Percentiles rank a stretch among this genome's conserved stretches.
Evolutionary conservation across 2,329 filamentous ascomycete genomes (phyloP).

Genomic region (Fusarium cicatricum): DNA sequence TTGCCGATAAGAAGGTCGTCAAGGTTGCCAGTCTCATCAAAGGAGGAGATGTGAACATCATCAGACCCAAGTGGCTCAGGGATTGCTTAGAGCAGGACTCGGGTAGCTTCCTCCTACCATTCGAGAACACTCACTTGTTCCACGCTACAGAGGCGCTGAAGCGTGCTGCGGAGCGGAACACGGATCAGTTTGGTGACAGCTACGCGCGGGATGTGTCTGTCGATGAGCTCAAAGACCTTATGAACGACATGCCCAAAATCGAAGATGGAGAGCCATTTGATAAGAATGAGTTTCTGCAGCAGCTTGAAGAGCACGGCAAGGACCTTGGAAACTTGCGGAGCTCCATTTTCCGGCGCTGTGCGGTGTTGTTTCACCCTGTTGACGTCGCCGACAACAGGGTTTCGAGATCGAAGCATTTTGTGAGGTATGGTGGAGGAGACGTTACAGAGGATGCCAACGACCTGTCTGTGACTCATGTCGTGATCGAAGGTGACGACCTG

Average conservation of each 20-base stretch:
- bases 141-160: constrained; percentile 67
- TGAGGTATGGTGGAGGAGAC: constrained; percentile 74
- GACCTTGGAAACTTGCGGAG: constrained; percentile 58
- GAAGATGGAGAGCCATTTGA: constrained; percentile 53
- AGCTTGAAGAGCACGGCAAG: constrained; percentile 65
- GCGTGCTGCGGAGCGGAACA: constrained; percentile 64
- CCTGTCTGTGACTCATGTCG: constrained; percentile 73
- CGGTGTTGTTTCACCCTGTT: constrained; percentile 51
- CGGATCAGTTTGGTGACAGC: constrained; percentile 84
- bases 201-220: constrained; percentile 75
- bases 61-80: constrained; percentile 82
- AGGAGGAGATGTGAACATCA: constrained; percentile 72
- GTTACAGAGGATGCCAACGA: constrained; percentile 61
- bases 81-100: constrained; percentile 75
- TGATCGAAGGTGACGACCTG: constrained; percentile 58
- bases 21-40: constrained; percentile 87
- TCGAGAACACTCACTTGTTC: constrained; percentile 73
- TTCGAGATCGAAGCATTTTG: constrained; percentile 61
- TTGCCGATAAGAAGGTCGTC: constrained; percentile 82
- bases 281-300: constrained; percentile 56
- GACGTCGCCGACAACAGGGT: constrained; percentile 46
- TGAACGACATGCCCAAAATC: constrained; percentile 61
- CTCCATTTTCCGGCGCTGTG: constrained; percentile 60
- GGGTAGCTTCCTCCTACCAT: constrained; percentile 69
- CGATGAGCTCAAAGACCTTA: constrained; percentile 66